Evolutionary conservation across 257 asterid genomes (phyloP).

Genomic region (Sherardia arvensis): DNA sequence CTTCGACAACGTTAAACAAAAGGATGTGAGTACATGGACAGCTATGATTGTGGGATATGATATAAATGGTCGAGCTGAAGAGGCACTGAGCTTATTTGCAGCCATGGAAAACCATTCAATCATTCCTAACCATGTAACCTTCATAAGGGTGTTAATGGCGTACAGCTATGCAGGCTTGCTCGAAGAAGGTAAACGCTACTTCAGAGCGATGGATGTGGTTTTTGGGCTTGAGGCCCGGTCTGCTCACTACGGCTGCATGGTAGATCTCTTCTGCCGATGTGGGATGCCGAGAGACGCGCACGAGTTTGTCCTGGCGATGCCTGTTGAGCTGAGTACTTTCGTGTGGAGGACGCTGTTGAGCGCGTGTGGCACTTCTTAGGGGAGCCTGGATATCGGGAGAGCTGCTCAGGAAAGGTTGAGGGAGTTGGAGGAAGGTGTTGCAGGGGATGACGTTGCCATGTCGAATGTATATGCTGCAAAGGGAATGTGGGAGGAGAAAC

Average conservation of each 20-base stretch:
- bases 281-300: conserved; percentile 25
- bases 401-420: too few species aligned
- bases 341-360: conserved; percentile 23
- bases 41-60: conserved; percentile 29
- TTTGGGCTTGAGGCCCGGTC: conserved; percentile 18
- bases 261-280: conserved; percentile 15
- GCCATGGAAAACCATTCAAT: conserved; percentile 13
- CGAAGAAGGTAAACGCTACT: conserved; percentile 19
- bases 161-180: conserved; percentile 16
- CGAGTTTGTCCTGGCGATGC: conserved; percentile 21
- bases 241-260: too few species aligned
- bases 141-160: too few species aligned
- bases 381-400: not conserved
- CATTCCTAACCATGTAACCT: not conserved
- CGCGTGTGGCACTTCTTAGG: conserved; percentile 10
- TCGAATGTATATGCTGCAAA: too few species aligned
- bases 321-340: conserved; percentile 14
- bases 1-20: conserved; percentile 12
- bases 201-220: conserved; percentile 15
- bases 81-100: conserved; percentile 17
- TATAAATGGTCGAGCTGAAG: conserved; percentile 24
- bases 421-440: too few species aligned
- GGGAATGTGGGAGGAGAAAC: too few species aligned
- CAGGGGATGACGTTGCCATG: too few species aligned
- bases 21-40: conserved; percentile 26